Conservation (phyloP, 805 yeast species). For the Hemisphaericaspora nanyangensis region DNA sequence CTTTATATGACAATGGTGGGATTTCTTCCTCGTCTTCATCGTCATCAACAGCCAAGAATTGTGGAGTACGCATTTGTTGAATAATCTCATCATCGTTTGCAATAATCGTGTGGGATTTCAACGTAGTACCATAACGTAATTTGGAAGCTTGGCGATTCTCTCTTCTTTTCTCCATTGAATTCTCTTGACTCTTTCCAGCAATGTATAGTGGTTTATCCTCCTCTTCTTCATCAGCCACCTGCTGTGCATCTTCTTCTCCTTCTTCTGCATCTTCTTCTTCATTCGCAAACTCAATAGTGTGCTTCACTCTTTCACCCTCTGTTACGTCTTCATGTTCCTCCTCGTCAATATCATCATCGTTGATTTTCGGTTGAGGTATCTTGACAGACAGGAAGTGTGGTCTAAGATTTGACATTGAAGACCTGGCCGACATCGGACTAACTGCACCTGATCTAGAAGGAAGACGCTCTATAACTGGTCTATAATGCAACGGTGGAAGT, state of each 20-base stretch:
- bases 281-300: conserved; percentile 58
- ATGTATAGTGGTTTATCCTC: conserved; percentile 1
- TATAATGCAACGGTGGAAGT: background rate
- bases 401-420: conserved; percentile 37
- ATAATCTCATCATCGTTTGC: conserved; percentile 34
- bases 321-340: conserved; percentile 53
- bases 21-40: conserved; percentile 13
- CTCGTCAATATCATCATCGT: conserved; percentile 63
- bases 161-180: background rate
- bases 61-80: conserved; percentile 32
- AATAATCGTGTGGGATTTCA: conserved; percentile 30
- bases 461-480: background rate
- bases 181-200: conserved; percentile 1
- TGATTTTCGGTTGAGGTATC: conserved; percentile 62
- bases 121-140: background rate
- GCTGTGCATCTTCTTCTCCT: conserved; percentile 1
- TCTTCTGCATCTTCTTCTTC: conserved; percentile 22
- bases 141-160: conserved; percentile 6
- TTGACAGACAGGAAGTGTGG: conserved; percentile 72
- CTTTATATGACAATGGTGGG: conserved; percentile 14
- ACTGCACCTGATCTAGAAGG: conserved; percentile 9
- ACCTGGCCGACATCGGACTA: conserved; percentile 28
- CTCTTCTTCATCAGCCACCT: conserved; percentile 8
- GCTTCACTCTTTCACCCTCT: conserved; percentile 51
- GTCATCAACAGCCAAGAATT: conserved; percentile 27